phyloP scores from a whole-genome alignment of 345 rosid genomes.

The Isatis tinctoria region DNA sequence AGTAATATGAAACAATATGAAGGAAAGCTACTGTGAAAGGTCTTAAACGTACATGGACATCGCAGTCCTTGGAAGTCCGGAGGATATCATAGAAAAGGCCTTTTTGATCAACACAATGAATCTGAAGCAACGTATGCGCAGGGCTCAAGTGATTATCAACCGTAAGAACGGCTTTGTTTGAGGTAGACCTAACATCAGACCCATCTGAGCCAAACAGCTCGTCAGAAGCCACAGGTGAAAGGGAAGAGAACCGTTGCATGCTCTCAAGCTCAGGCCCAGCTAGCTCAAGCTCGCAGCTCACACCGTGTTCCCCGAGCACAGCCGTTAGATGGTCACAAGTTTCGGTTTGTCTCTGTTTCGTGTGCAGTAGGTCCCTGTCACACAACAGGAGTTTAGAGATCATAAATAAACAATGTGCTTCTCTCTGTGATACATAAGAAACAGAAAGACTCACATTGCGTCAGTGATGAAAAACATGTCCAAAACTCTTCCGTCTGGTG shows the following conservation, averaged over 20 bases:
- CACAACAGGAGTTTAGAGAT: not conserved
- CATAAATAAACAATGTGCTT: not conserved
- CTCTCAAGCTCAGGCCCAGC: slow-evolving; percentile 56
- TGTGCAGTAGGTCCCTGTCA: slow-evolving; percentile 57
- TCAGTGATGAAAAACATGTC: slow-evolving; percentile 70
- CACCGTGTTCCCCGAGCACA: slow-evolving; percentile 53
- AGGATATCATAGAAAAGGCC: slow-evolving; percentile 70
- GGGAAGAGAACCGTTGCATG: slow-evolving; percentile 45
- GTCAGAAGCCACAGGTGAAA: slow-evolving; percentile 45
- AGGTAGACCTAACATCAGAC: slow-evolving; percentile 29
- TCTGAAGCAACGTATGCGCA: slow-evolving; percentile 65
- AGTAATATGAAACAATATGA: not conserved
- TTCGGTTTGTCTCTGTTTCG: slow-evolving; percentile 50
- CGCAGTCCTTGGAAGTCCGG: slow-evolving; percentile 71
- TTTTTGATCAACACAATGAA: slow-evolving; percentile 65
- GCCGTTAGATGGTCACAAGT: slow-evolving; percentile 47
- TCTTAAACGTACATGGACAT: slow-evolving; percentile 48
- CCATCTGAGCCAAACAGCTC: slow-evolving; percentile 47
- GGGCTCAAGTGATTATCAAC: slow-evolving; percentile 70
- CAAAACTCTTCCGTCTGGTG: slow-evolving; percentile 67
- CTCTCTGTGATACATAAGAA: not conserved
- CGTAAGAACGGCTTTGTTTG: slow-evolving; percentile 39
- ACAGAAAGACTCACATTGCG: slow-evolving; percentile 39
- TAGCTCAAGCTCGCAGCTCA: slow-evolving; percentile 66
- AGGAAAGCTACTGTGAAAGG: not conserved